Percentiles rank a stretch among this genome's conserved stretches.
These are phyloP conservation scores for Venturia nashicola DNA, from an alignment of 2,329 filamentous ascomycete genomes.

Conservation along the genomic window DNA sequence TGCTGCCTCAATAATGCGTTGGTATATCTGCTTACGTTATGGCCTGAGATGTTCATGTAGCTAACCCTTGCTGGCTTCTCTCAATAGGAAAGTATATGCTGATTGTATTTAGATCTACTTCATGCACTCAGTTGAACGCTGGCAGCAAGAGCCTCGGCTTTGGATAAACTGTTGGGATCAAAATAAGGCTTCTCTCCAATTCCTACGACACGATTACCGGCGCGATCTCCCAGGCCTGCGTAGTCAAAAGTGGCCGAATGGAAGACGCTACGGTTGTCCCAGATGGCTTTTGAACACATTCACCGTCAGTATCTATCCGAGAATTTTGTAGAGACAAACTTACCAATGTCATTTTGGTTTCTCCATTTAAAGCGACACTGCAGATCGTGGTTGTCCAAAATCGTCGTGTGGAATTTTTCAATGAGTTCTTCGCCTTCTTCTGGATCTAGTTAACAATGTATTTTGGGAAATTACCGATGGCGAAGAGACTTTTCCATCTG, in stretches of 20 bases:
- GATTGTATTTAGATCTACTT: neutral
- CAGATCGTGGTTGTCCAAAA: conserved; percentile 27
- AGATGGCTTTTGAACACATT: conserved; percentile 36
- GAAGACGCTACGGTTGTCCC: conserved; percentile 48
- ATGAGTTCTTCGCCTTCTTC: conserved; percentile 25
- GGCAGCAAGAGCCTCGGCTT: neutral
- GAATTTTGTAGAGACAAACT: neutral
- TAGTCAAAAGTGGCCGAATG: conserved; percentile 51
- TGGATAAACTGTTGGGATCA: conserved; percentile 34
- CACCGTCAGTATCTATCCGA: neutral
- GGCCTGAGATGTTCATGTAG: neutral
- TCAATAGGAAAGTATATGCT: neutral
- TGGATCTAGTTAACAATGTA: conserved; percentile 22
- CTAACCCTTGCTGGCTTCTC: too few species aligned
- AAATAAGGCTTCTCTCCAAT: conserved; percentile 45
- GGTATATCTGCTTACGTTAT: neutral
- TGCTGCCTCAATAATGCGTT: neutral
- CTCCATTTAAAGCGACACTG: conserved; percentile 29
- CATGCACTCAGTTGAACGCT: neutral
- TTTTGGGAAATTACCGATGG: conserved; percentile 20
- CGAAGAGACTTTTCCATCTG: conserved; percentile 25
- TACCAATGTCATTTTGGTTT: conserved; percentile 24
- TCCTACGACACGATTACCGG: conserved; percentile 41
- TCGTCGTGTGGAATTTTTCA: conserved; percentile 20
- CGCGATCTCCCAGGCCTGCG: conserved; percentile 36